Evolutionary conservation across 2,329 filamentous ascomycete genomes (phyloP), one percentile per base, ranked within the genome.

Genomic region (Penicillium sp.): DNA sequence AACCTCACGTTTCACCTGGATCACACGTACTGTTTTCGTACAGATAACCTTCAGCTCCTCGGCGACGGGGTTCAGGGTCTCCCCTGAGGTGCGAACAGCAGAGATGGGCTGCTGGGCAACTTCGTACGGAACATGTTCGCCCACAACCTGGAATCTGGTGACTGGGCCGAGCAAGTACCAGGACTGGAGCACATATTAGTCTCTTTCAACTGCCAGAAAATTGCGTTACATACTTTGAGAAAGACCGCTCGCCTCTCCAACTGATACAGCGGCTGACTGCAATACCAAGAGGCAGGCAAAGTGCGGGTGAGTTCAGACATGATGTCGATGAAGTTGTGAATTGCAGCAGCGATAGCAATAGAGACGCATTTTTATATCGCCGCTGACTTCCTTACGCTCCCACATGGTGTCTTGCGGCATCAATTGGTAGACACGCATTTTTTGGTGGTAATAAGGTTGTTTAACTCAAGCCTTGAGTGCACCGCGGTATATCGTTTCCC

Each of bases 81-180:
- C 65, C 2, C 68, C 68, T 10, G 67, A 70, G 21, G 69, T 70
- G 42, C 75, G 71, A 35, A 73, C 61, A 21, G 65, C 78, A 25
- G 68, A 67, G 27, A 81, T 60, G 1, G 71, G 67, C 21, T 78
- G 70, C 60, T 80, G 78, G 1, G 79, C 79, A 53, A 82, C 73
- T 55, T 82, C 80, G 63, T 82, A 82, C 6, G 71, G 65, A 27
- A 81, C 72, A 34, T 71, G 69, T 50, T 77, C 70, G 0, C 71
- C 71, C 13, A 74, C 65, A 4, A 64, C 61, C 46, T 74, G 66
- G 58, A 82, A 82, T 46, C 76, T 70, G 15, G 79, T 81, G n/a
- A 81, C 72, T 0, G 80, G 80, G 1, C 80, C 80, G 1, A 82
- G 71, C 27, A 82, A 70, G 65, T 81, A 80, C 80, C 79, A 82